These are phyloP conservation scores for Litsea cubeba DNA, from an alignment of 164 flowering plant species.

Conservation along the genomic window DNA sequence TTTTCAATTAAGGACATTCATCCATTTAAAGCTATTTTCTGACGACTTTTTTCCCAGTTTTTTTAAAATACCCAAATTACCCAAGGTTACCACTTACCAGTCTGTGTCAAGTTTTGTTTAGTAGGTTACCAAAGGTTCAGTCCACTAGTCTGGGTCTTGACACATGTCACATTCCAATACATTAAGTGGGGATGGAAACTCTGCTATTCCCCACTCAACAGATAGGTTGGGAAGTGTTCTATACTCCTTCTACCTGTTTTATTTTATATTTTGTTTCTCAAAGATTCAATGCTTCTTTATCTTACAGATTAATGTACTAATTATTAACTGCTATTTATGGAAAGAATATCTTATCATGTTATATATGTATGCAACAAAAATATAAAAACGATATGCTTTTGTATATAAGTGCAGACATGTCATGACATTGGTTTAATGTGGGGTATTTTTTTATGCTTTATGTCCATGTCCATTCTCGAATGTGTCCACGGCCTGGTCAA, in stretches of 20 bases:
- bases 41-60: too few relatives aligned
- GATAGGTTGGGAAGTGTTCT: too few relatives aligned
- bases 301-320: background rate
- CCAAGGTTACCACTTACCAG: constrained; percentile 1
- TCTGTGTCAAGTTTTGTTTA: background rate
- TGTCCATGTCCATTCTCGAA: background rate
- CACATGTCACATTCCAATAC: constrained; percentile 15
- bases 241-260: too few relatives aligned
- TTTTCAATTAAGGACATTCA: too few relatives aligned
- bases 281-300: background rate
- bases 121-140: background rate
- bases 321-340: background rate
- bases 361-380: too few relatives aligned
- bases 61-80: too few relatives aligned
- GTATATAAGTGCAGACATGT: background rate
- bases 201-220: too few relatives aligned
- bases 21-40: too few relatives aligned
- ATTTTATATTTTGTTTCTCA: too few relatives aligned
- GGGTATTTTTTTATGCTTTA: background rate
- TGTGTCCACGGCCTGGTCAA: background rate
- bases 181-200: background rate
- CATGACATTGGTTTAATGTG: background rate
- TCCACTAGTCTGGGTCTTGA: background rate
- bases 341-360: too few relatives aligned
- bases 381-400: too few relatives aligned